Evolutionary conservation across 2,329 filamentous ascomycete genomes (phyloP), one percentile per base, ranked within the genome.

Genomic region (Colletotrichum kahawae): DNA sequence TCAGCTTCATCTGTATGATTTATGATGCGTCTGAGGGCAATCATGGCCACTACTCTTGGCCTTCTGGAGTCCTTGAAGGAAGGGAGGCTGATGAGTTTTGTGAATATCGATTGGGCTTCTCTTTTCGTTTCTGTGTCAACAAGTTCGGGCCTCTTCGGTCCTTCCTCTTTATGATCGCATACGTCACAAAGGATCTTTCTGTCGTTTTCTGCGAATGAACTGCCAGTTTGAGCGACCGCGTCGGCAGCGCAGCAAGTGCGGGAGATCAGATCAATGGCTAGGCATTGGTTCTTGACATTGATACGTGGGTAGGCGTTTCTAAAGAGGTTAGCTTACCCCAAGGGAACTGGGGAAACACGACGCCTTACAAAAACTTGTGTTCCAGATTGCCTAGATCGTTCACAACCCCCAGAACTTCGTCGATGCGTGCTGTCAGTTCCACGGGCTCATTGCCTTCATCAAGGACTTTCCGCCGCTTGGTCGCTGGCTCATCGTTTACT

Each of bases 21-120:
- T 31, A 94, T 88, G 54, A 97, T 85, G 60, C 92, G 91, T 78
- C 92, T 91, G 64, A 98, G 86, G 5, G 92, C 89, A 74, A 93
- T 84, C 91, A 97, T 95, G 12, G 93, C 92, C 75, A 92, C 87
- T 51, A 97, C 88, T 62, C 95, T 90, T 43, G 91, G 88, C 60
- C 88, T 89, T n/a, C 89, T 89, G 24, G 90, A 91, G 72, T 89
- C 85, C 5, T 86, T 77, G 76, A 93, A 91, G 10, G 80, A 79
- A 1, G 85, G 79, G 3, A 85, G 82, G 43, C 86, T 81, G 68
- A 90, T 81, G 9, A 93, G 77, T 29, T 83, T 86, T 14, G 81
- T 79, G 72, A 93, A 89, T 12, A 88, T 82, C 2, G 78, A 77
- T 36, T 89, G 84, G 4, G 87, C 86, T 13, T 80, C 77, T n/a